phyloP scores from a whole-genome alignment of 2,329 filamentous ascomycete genomes.

The Pseudogymnoascus sp. region DNA sequence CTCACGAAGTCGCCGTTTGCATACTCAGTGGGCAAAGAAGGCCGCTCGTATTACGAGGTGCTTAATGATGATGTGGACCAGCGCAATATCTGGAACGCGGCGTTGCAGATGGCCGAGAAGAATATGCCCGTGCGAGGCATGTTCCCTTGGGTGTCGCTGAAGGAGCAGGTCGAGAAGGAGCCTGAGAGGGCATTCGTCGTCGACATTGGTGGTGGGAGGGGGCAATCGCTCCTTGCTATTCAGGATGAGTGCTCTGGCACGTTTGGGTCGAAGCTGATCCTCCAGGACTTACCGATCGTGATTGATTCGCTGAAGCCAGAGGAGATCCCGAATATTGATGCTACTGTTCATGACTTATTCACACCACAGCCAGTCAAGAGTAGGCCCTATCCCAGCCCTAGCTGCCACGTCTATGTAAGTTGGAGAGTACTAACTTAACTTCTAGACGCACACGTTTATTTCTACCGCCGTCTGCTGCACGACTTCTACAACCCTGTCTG shows the following conservation, averaged over 20 bases:
- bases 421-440: background rate
- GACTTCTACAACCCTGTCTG: constrained; percentile 23
- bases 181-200: constrained; percentile 15
- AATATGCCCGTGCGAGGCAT: constrained; percentile 18
- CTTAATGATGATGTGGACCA: constrained; percentile 14
- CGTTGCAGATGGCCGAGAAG: constrained; percentile 17
- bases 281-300: constrained; percentile 25
- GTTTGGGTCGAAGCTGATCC: constrained; percentile 21
- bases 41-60: constrained; percentile 20
- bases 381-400: constrained; percentile 7
- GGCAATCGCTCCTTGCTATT: constrained; percentile 16
- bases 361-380: constrained; percentile 24
- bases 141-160: constrained; percentile 18
- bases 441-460: constrained; percentile 25
- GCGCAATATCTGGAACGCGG: constrained; percentile 19
- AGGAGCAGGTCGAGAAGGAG: constrained; percentile 13
- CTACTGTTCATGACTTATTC: constrained; percentile 26
- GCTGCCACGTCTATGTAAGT: background rate
- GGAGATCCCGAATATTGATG: constrained; percentile 23
- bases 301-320: constrained; percentile 19
- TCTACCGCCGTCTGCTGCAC: constrained; percentile 24
- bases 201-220: constrained; percentile 19
- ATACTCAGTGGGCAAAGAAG: constrained; percentile 18
- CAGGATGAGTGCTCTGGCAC: constrained; percentile 13
- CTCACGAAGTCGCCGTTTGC: constrained; percentile 19